phyloP scores from a whole-genome alignment of 2,329 filamentous ascomycete genomes.

The Tolypocladium capitatum region DNA sequence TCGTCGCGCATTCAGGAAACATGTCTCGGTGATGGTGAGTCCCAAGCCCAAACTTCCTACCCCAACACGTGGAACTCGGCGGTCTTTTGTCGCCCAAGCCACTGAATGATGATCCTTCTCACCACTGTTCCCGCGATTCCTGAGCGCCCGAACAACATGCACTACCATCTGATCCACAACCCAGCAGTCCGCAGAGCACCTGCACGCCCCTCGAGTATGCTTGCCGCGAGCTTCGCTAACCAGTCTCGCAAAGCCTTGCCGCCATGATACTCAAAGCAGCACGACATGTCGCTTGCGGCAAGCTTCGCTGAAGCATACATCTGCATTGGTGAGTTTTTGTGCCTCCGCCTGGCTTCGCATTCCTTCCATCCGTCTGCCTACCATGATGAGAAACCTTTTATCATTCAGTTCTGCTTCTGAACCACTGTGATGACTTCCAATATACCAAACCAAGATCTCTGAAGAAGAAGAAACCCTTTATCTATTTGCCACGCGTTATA shows the following conservation, averaged over 20 bases:
- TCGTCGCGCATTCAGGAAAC: not conserved
- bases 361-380: constrained; percentile 1
- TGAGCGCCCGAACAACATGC: constrained; percentile 57
- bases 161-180: constrained; percentile 56
- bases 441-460: constrained; percentile 54
- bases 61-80: not conserved
- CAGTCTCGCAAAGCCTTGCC: not conserved
- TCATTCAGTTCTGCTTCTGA: constrained; percentile 68
- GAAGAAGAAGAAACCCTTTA: constrained; percentile 27
- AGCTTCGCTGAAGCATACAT: not conserved
- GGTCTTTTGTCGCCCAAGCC: not conserved
- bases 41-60: not conserved
- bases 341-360: not conserved
- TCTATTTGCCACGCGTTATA: not conserved
- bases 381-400: constrained; percentile 49
- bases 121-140: constrained; percentile 49
- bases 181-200: not conserved
- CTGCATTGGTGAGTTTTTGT: not conserved
- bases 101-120: constrained; percentile 37
- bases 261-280: not conserved
- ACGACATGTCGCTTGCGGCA: not conserved
- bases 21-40: not conserved
- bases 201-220: not conserved
- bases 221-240: not conserved
- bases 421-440: constrained; percentile 48